These are phyloP conservation scores for Mucor plumbeus DNA, from an alignment of 371 early-diverging fungal genomes.

Conservation along the genomic window DNA sequence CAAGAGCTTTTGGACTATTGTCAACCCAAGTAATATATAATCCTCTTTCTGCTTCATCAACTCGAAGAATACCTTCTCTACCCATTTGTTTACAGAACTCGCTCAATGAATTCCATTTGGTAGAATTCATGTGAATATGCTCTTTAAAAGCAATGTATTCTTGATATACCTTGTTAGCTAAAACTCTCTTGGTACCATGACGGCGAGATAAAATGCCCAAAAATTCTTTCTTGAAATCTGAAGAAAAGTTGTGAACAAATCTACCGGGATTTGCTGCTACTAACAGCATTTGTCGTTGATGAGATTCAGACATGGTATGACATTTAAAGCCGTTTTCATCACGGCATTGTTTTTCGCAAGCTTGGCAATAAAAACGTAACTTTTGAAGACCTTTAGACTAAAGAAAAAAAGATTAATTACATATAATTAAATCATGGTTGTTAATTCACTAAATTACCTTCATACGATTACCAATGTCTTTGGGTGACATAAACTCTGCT, in stretches of 20 bases:
- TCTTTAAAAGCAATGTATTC: constrained; percentile 90
- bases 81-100: constrained; percentile 90
- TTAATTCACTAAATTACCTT: constrained; percentile 41
- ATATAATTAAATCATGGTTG: background rate
- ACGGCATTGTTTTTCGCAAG: constrained; percentile 91
- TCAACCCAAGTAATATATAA: constrained; percentile 94
- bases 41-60: constrained; percentile 92
- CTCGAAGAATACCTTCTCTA: constrained; percentile 78
- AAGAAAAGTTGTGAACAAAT: constrained; percentile 73
- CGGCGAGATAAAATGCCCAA: constrained; percentile 73
- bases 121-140: constrained; percentile 97
- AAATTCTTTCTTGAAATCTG: constrained; percentile 76
- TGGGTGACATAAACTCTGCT: constrained; percentile 79
- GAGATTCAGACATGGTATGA: constrained; percentile 90
- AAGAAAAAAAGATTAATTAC: background rate
- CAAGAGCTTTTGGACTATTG: constrained; percentile 84
- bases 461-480: constrained; percentile 85
- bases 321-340: constrained; percentile 98
- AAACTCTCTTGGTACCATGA: constrained; percentile 85
- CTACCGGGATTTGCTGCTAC: constrained; percentile 83
- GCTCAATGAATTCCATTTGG: constrained; percentile 86
- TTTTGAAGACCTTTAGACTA: constrained; percentile 91
- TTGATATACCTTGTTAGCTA: constrained; percentile 94
- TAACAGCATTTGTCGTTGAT: constrained; percentile 91
- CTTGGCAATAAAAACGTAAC: constrained; percentile 94